Evolutionary conservation across 768 basidiomycete species (phyloP).

Genomic region (Pleurotus pulmonarius): DNA sequence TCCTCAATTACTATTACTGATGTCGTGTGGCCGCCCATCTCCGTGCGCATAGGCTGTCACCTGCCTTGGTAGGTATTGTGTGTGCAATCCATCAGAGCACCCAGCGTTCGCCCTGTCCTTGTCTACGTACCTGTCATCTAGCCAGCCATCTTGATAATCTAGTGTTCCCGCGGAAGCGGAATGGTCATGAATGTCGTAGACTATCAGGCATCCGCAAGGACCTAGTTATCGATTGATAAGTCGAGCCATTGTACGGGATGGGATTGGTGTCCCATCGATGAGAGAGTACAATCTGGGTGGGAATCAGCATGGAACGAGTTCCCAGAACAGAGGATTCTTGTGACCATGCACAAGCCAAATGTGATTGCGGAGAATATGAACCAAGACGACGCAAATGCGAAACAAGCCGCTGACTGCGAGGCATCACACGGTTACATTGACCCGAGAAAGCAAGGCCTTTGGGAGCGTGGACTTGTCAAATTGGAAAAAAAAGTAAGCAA

Average conservation of each 20-base stretch:
- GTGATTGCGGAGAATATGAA: constrained; percentile 2
- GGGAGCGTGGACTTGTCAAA: not conserved
- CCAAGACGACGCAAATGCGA: too few relatives aligned
- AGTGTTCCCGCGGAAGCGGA: not conserved
- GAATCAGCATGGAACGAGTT: not conserved
- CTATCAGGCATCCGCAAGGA: not conserved
- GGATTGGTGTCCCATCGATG: constrained; percentile 3
- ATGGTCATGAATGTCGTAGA: not conserved
- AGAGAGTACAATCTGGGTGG: not conserved
- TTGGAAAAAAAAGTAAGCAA: not conserved
- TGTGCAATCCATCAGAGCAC: too few relatives aligned
- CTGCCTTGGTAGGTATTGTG: too few relatives aligned
- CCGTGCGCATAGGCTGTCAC: too few relatives aligned
- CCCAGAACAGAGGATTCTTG: not conserved
- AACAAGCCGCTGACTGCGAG: not conserved
- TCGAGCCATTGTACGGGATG: not conserved
- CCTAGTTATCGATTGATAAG: too few relatives aligned
- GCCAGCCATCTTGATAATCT: not conserved
- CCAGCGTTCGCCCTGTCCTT: too few relatives aligned
- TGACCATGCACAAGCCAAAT: not conserved
- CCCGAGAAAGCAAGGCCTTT: not conserved
- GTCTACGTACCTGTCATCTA: not conserved
- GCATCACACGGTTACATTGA: not conserved
- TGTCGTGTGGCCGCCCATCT: too few relatives aligned
- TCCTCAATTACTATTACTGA: too few relatives aligned